Base-by-base conservation (phyloP, 768 basidiomycete species). In the Cystobasidium onofrii region DNA sequence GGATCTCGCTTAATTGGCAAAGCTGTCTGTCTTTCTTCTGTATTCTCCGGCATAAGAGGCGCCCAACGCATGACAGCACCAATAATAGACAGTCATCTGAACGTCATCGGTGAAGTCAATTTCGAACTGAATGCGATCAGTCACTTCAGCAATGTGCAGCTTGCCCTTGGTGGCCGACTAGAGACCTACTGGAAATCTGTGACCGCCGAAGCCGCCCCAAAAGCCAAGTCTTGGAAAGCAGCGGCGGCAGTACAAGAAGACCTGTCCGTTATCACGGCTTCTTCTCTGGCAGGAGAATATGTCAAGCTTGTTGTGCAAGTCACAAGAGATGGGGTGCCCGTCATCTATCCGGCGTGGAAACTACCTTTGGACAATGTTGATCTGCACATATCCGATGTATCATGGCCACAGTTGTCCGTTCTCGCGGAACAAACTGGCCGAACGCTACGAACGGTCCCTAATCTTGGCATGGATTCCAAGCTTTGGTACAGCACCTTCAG, bases 171-270 rank as follows among this genome's bases (percentile, higher is more conserved):
- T 27, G 95, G 96, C 29, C 88, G 90, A 64, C 86, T 98, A 33
- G 94, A 98, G 83, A 99, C 95, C 0, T 99, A 99, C 81, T 99
- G 96, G 96, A 98, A 97, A 82, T 94, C 93, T 1, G 87, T 88
- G 23, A 84, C 86, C 1, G 80, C 23, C 20, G 43, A 54, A 87
- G 88, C 29, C 15, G 84, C 86, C 31, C 65, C 71, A 0, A 73
- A 78, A 27, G 18, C 65, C 33, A 75, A 63, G 3, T 60, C 61
- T n/a, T 76, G 77, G 50, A 78, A 80, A 43, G 78, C 80, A 12
- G 80, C 78, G 17, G 78, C 79, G 2, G 78, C 80, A 1, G 13
- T 72, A 73, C 15, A 55, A 29, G 46, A 70, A 1, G 67, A 67
- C 1, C 39, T 63, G 27, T 72, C 75, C 7, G 73, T 77, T 33